Conservation (phyloP, 2,329 filamentous ascomycete genomes). For the Fusarium nematophilum region DNA sequence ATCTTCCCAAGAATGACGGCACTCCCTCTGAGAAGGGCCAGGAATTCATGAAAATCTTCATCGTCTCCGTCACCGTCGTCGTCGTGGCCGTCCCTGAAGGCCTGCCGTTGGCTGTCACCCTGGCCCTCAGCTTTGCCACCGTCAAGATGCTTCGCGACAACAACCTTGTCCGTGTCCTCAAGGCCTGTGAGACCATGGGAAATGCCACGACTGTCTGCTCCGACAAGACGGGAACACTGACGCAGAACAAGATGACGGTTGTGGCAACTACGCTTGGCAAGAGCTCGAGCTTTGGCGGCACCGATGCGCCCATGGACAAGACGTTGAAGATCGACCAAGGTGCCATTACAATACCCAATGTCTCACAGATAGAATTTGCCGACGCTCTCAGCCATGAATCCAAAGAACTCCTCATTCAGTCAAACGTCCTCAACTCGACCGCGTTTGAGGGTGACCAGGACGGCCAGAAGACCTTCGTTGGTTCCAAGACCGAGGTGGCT, state of each 20-base stretch:
- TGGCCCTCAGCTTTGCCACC: slow-evolving; percentile 75
- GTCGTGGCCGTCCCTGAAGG: slow-evolving; percentile 77
- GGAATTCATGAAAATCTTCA: slow-evolving; percentile 72
- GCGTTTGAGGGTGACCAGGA: slow-evolving; percentile 65
- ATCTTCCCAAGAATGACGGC: slow-evolving; percentile 63
- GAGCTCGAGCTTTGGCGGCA: slow-evolving; percentile 47
- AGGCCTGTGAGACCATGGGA: slow-evolving; percentile 79
- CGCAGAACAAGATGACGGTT: slow-evolving; percentile 79
- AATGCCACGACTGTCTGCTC: slow-evolving; percentile 82
- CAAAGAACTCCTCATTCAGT: slow-evolving; percentile 73
- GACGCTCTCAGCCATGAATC: slow-evolving; percentile 26
- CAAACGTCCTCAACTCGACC: slow-evolving; percentile 67
- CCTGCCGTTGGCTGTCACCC: slow-evolving; percentile 73
- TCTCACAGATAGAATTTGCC: slow-evolving; percentile 46
- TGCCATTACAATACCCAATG: slow-evolving; percentile 33
- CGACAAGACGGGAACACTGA: slow-evolving; percentile 61
- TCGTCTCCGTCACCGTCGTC: slow-evolving; percentile 73
- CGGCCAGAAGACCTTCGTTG: slow-evolving; percentile 59
- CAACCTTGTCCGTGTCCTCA: slow-evolving; percentile 74
- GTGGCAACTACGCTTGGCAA: slow-evolving; percentile 74
- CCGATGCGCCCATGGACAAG: slow-evolving; percentile 36
- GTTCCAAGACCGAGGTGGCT: slow-evolving; percentile 68
- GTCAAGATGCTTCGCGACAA: slow-evolving; percentile 77
- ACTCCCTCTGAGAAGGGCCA: slow-evolving; percentile 66
- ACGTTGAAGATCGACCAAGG: slow-evolving; percentile 34